Conservation (phyloP, 169 alveolate species). For the Cryptosporidium sp. region DNA sequence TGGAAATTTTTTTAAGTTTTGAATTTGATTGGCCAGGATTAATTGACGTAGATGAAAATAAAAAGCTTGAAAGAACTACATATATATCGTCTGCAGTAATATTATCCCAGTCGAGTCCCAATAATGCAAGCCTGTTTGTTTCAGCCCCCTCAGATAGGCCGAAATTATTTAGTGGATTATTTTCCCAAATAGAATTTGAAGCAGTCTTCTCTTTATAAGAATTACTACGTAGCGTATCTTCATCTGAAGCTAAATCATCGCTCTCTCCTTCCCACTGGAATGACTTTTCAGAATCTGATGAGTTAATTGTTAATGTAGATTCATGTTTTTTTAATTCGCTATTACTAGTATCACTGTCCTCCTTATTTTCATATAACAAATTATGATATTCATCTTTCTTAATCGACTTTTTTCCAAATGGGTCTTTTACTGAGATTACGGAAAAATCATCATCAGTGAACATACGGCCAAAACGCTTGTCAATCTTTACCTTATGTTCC, state of each 20-base stretch:
- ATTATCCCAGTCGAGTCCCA: slow-evolving; percentile 97
- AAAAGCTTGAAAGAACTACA: slow-evolving; percentile 91
- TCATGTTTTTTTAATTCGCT: slow-evolving; percentile 22
- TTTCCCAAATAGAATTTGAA: slow-evolving; percentile 50
- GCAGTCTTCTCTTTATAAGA: neutral
- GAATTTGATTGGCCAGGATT: slow-evolving; percentile 84
- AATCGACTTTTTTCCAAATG: slow-evolving; percentile 82
- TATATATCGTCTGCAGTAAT: slow-evolving; percentile 93
- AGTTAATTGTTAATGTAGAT: neutral
- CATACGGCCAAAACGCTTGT: slow-evolving; percentile 84
- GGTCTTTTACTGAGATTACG: slow-evolving; percentile 81
- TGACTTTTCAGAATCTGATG: slow-evolving; percentile 47
- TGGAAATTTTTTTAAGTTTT: slow-evolving; percentile 89
- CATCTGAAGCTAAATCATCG: slow-evolving; percentile 21
- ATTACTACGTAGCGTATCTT: neutral
- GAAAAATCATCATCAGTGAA: slow-evolving; percentile 83
- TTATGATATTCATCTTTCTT: slow-evolving; percentile 72
- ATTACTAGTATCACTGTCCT: slow-evolving; percentile 48
- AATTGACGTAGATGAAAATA: slow-evolving; percentile 78
- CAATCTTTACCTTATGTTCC: slow-evolving; percentile 83
- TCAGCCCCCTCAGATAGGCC: slow-evolving; percentile 85
- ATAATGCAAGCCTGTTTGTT: slow-evolving; percentile 93
- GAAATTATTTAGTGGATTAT: slow-evolving; percentile 47
- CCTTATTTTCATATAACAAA: slow-evolving; percentile 59
- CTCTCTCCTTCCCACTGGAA: slow-evolving; percentile 77